These are phyloP conservation scores for Knoxdaviesia capensis DNA, from an alignment of 2,329 filamentous ascomycete species.

Conservation along the genomic window DNA sequence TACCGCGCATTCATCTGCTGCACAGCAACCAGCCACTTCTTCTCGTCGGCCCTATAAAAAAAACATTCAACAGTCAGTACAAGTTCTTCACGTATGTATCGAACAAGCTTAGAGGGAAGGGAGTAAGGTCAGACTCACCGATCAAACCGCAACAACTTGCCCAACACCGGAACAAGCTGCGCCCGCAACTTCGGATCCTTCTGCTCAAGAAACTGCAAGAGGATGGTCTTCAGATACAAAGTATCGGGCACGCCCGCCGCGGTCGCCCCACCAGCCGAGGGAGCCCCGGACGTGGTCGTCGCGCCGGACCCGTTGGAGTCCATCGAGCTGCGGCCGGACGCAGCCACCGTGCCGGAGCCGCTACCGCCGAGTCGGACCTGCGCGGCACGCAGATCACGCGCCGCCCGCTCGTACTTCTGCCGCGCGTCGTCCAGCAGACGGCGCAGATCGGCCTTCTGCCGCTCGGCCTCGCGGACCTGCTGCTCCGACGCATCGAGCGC, in stretches of 20 bases:
- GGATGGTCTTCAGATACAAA: constrained; percentile 60
- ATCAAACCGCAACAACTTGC: constrained; percentile 58
- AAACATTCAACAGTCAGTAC: constrained; percentile 8
- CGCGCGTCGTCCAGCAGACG: constrained; percentile 61
- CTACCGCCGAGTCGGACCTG: constrained; percentile 22
- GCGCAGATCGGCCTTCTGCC: constrained; percentile 57
- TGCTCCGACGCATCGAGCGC: constrained; percentile 75
- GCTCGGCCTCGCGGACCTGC: constrained; percentile 66
- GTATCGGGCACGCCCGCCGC: constrained; percentile 20
- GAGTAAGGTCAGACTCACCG: constrained; percentile 28
- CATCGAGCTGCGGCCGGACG: constrained; percentile 20
- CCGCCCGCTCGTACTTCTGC: constrained; percentile 57
- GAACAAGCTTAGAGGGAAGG: background rate
- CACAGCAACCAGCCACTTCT: constrained; percentile 10
- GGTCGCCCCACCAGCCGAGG: constrained; percentile 7
- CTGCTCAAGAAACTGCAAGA: constrained; percentile 65
- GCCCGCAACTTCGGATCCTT: constrained; percentile 57
- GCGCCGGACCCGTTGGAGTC: constrained; percentile 25
- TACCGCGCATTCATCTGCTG: constrained; percentile 8
- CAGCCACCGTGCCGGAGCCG: constrained; percentile 7
- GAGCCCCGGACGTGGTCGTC: constrained; percentile 11
- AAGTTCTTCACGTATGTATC: background rate
- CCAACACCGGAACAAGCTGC: constrained; percentile 59
- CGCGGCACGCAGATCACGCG: constrained; percentile 39
- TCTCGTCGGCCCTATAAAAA: constrained; percentile 8